phyloP scores from a whole-genome alignment of 1,139 yeast species.

The Blastobotrys niveus region DNA sequence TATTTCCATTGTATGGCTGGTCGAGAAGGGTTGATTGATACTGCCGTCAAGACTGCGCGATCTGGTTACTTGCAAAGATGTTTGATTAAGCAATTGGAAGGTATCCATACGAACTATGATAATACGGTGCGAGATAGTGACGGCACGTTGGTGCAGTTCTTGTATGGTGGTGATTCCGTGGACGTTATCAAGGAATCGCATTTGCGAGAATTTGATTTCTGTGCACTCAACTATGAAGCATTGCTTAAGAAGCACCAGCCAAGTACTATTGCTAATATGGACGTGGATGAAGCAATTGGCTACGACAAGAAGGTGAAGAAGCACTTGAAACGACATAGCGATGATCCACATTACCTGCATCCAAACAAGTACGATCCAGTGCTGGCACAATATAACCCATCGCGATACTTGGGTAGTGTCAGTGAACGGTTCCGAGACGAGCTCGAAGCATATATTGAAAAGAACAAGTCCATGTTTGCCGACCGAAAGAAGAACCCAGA shows the following conservation, averaged over 20 bases:
- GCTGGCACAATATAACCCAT: conserved; percentile 76
- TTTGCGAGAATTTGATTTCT: conserved; percentile 89
- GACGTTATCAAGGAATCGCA: conserved; percentile 95
- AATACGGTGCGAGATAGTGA: conserved; percentile 95
- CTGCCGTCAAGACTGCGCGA: conserved; percentile 97
- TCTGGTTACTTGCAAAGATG: conserved; percentile 99
- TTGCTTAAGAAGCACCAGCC: conserved; percentile 84
- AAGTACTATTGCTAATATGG: conserved; percentile 65
- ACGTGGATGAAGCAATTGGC: conserved; percentile 71
- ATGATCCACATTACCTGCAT: conserved; percentile 59
- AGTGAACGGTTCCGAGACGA: conserved; percentile 83
- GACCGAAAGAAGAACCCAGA: conserved; percentile 37
- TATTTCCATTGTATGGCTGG: conserved; percentile 99
- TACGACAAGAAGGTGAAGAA: conserved; percentile 82
- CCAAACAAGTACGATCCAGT: conserved; percentile 79
- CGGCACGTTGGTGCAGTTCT: conserved; percentile 87
- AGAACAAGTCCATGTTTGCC: conserved; percentile 45
- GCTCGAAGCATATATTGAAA: conserved; percentile 61
- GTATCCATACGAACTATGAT: conserved; percentile 91
- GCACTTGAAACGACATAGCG: conserved; percentile 59
- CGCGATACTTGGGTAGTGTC: conserved; percentile 86
- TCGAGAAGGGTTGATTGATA: conserved; percentile 98
- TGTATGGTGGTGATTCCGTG: conserved; percentile 96
- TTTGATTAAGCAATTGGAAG: conserved; percentile 95
- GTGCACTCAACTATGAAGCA: conserved; percentile 85